phyloP scores from a whole-genome alignment of 1,284 basidiomycete genomes.

The Marasmius tenuissimus region DNA sequence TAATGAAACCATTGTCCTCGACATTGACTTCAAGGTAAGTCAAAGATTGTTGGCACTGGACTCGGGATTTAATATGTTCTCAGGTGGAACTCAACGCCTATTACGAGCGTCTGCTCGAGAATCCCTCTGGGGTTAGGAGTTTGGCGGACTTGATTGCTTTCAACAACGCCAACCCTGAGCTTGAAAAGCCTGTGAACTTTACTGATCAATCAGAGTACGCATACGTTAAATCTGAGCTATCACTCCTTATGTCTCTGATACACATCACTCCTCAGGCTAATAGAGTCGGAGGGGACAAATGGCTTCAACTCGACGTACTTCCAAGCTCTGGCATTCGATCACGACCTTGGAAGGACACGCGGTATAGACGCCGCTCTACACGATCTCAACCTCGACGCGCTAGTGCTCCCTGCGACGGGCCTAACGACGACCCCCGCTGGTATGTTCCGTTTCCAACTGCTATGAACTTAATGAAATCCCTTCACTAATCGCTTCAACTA shows the following conservation, averaged over 20 bases:
- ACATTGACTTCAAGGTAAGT: conserved; percentile 57
- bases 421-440: conserved; percentile 46
- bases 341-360: conserved; percentile 49
- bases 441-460: conserved; percentile 16
- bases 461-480: no score
- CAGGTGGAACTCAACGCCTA: conserved; percentile 54
- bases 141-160: conserved; percentile 59
- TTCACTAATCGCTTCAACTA: conserved; percentile 12
- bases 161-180: conserved; percentile 44
- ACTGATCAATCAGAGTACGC: conserved; percentile 45
- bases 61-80: neutral
- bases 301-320: conserved; percentile 50
- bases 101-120: conserved; percentile 39
- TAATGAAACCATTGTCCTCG: conserved; percentile 54
- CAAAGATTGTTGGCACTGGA: neutral
- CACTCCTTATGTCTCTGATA: no score
- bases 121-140: conserved; percentile 53
- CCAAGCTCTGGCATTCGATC: conserved; percentile 46
- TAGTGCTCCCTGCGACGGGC: conserved; percentile 57
- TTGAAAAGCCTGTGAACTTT: conserved; percentile 52
- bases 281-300: conserved; percentile 45
- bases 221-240: conserved; percentile 5
- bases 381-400: conserved; percentile 51
- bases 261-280: conserved; percentile 34
- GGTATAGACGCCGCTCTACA: conserved; percentile 63